Evolutionary conservation across 78 protist genomes (phyloP), one percentile per base, ranked within the genome.

Genomic region (Mastigamoeba balamuthi): DNA sequence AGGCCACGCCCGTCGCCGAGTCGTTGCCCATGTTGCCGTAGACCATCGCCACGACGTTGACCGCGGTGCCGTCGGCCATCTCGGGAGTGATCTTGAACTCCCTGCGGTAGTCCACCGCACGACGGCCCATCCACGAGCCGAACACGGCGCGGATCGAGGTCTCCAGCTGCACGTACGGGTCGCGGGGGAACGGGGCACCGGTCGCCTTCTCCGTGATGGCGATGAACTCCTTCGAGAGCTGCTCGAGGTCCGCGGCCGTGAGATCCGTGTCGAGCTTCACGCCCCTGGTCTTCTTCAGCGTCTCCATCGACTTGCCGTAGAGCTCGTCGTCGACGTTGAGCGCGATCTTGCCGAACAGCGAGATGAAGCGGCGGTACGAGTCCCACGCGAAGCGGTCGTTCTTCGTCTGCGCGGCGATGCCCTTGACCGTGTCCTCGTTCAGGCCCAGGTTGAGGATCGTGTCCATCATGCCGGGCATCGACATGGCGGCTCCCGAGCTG

Each of bases 1-100:
- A 92, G 35, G 65, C 81, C 27, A 92, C 95, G 66, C 95, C 95
- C 35, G 95, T 85, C 28, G 87, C 92, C 35, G 83, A 81, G 86
- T 37, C 30, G 64, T 75, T 41, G 40, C 88, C 84, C 70, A 69
- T 75, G 83, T 89, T 89, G 3, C 93, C 89, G 82, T 79, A 89
- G 40, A 80, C 89, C 95, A 91, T 91, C 35, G 75, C 36, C 82
- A 82, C 88, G 36, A 91, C 86, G 74, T 75, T 87, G 70, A 91
- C 92, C 10, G 92, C 95, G 1, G 95, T 91, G 29, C 95, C 95
- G 58, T 48, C 58, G 58, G 58, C 58, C 43, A 39, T 28, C 36
- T 58, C 44, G 40, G 75, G 81, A 2, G 77, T 75, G 58, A 77
- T 71, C 39, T 43, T 68, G 68, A 71, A 25, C 36, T 6, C 3